These are phyloP conservation scores for Phialophora tarda DNA, from an alignment of 2,329 filamentous ascomycete genomes.

Conservation along the genomic window DNA sequence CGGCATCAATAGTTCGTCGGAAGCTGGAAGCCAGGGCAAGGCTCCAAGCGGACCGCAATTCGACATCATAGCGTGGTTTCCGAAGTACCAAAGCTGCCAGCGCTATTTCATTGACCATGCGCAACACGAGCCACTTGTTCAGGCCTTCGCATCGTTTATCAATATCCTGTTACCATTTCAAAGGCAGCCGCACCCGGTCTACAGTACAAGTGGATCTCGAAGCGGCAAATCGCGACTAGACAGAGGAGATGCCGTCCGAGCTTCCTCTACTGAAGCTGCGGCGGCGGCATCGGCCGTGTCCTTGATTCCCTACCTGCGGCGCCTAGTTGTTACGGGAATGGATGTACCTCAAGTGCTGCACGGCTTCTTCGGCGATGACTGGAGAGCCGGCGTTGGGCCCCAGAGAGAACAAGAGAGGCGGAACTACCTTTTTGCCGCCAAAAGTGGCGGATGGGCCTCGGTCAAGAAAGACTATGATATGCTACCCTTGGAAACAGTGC, in stretches of 20 bases:
- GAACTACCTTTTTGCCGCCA: slow-evolving; percentile 94
- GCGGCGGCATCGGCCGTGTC: slow-evolving; percentile 60
- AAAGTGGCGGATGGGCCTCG: slow-evolving; percentile 85
- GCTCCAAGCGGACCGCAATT: slow-evolving; percentile 54
- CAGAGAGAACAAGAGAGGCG: slow-evolving; percentile 87
- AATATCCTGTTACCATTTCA: slow-evolving; percentile 93
- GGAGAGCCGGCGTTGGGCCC: slow-evolving; percentile 76
- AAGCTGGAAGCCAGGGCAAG: slow-evolving; percentile 24
- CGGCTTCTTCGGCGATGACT: slow-evolving; percentile 96
- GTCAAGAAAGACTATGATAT: slow-evolving; percentile 94
- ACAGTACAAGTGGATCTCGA: slow-evolving; percentile 47
- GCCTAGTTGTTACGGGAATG: slow-evolving; percentile 88
- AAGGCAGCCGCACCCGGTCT: slow-evolving; percentile 59
- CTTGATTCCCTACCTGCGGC: slow-evolving; percentile 85
- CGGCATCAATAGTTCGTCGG: slow-evolving; percentile 31
- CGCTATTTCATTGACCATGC: slow-evolving; percentile 90
- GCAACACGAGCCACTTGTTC: slow-evolving; percentile 80
- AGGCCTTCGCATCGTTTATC: slow-evolving; percentile 85
- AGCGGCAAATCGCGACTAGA: slow-evolving; percentile 32
- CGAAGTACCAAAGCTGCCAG: slow-evolving; percentile 86
- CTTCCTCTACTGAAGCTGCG: slow-evolving; percentile 22
- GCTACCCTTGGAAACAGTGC: slow-evolving; percentile 78
- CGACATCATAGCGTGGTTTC: slow-evolving; percentile 87
- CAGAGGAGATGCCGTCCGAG: slow-evolving; percentile 27
- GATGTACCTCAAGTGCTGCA: slow-evolving; percentile 86